Base-by-base conservation (phyloP, 306 rosid genomes). In the Cicer yamashitae region DNA sequence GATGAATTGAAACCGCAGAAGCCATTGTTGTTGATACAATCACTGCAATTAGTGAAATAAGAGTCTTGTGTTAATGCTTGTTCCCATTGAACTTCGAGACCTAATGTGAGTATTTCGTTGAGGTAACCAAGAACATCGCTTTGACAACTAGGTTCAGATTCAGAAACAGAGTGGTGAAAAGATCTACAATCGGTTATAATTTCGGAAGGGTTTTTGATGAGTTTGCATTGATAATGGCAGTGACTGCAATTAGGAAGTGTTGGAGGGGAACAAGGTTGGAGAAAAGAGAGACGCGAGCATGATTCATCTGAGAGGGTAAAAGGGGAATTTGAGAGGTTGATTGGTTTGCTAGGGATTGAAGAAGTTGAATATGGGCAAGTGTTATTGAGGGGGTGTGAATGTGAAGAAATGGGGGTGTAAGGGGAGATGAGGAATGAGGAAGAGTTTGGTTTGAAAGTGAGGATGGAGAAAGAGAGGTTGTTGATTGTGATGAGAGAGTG, bases 11-110 rank as follows among this genome's bases (percentile, higher is more conserved):
- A 94, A 7, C 97, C 98, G 30, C 98, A 94, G 37, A 78, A 56
- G 1, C 97, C 97, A 2, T 77, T 79, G 2, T 61, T 77, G 6
- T 76, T 34, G 10, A 41, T 13, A 56, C 99, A 94, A 6, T 71
- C 73, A 6, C 14, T 87, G 82, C 99, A 94, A 43, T 63, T 82
- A 0, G 82, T 25, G 70, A 92, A 94, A 84, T 84, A 94, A 7
- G 87, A 62, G 41, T 89, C 99, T 17, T 82, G 85, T 9, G 84
- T 41, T 63, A 39, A 39, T 1, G 69, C 69, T 75, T 84, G 77
- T 30, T 94, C 96, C 99, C 99, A 94, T 63, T 92, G 86, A 8
- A 94, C 51, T n/a, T 82, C 83, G 47, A 94, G 67, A 64, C 97
- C 97, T 0, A 3, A 1, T 0, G 37, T 8, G 22, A 94, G 84